Evolutionary conservation across 2,329 filamentous ascomycete genomes (phyloP), one percentile per base, ranked within the genome.

Genomic region (Clonostachys chloroleuca): DNA sequence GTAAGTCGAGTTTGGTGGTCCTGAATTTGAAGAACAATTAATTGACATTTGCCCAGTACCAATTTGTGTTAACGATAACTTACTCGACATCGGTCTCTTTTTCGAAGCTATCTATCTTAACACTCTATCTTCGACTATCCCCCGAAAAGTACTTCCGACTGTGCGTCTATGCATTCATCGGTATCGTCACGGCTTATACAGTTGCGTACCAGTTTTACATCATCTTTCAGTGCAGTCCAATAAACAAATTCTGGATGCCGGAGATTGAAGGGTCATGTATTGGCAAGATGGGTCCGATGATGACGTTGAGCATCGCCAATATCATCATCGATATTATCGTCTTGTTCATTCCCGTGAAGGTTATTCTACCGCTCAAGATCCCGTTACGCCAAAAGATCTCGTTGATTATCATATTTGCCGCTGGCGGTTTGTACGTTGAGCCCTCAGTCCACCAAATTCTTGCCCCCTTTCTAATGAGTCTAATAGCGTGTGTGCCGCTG

Each of bases 331-430:
- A 78, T 47, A 49, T 71, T 34, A 69, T 68, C 55, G 69, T 77
- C 37, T 61, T 77, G 7, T 44, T 60, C 1, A 59, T 78, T 2
- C 74, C 74, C 2, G 59, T 77, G 35, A 63, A 61, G 2, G 68
- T 73, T 2, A 60, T 78, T 0, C 59, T 67, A 0, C 63, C 63
- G 3, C 65, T 80, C 4, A 65, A 74, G 47, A 74, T 79, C 7
- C 72, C 75, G 0, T 58, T 56, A 5, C 64, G 64, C 4, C 74
- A 78, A 47, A 78, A 79, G 46, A 57, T 76, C 13, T 77, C 75
- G 1, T 66, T 84, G 36, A 61, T 66, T 37, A 45, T 64, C 16
- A 61, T 76, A 39, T 75, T 75, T 43, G 69, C 70, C 3, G 61
- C 59, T 6, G 59, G 59, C 30, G 58, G 59, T 12, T 54, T 58